Percentiles rank a stretch among this genome's conserved stretches.
phyloP scores from a whole-genome alignment of 2,329 filamentous ascomycete species.

The Dactylellina haptotyla region DNA sequence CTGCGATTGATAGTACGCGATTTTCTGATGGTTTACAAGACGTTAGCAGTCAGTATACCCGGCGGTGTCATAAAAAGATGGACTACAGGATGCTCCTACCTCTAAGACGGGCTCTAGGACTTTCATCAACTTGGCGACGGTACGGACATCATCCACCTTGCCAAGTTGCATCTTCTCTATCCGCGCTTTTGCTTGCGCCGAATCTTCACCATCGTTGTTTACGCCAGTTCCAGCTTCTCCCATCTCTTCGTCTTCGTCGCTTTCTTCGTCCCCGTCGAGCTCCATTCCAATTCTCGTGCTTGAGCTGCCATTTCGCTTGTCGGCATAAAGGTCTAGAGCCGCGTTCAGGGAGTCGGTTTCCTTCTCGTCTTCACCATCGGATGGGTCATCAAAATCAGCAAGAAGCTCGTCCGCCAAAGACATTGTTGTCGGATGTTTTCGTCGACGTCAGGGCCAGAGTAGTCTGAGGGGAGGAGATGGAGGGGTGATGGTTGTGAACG shows the following conservation, averaged over 20 bases:
- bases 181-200: constrained; percentile 77
- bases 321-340: constrained; percentile 62
- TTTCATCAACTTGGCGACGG: constrained; percentile 82
- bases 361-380: constrained; percentile 74
- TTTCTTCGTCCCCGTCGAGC: constrained; percentile 71
- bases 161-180: constrained; percentile 84
- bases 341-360: constrained; percentile 64
- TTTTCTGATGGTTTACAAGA: constrained; percentile 70
- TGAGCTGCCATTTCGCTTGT: constrained; percentile 58
- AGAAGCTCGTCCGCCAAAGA: constrained; percentile 91
- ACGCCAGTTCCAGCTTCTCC: constrained; percentile 19
- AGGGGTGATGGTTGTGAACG: background rate
- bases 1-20: constrained; percentile 77
- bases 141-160: constrained; percentile 78
- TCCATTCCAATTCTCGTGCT: constrained; percentile 66
- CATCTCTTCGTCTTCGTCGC: constrained; percentile 69
- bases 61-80: constrained; percentile 63
- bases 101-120: constrained; percentile 81
- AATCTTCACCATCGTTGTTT: constrained; percentile 69
- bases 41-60: constrained; percentile 63
- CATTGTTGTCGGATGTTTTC: constrained; percentile 69
- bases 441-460: constrained; percentile 1
- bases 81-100: constrained; percentile 69
- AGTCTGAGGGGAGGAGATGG: constrained; percentile 42
- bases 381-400: constrained; percentile 88